Evolutionary conservation across 805 yeast species (phyloP).

Genomic region (Ogataea populi-albae): DNA sequence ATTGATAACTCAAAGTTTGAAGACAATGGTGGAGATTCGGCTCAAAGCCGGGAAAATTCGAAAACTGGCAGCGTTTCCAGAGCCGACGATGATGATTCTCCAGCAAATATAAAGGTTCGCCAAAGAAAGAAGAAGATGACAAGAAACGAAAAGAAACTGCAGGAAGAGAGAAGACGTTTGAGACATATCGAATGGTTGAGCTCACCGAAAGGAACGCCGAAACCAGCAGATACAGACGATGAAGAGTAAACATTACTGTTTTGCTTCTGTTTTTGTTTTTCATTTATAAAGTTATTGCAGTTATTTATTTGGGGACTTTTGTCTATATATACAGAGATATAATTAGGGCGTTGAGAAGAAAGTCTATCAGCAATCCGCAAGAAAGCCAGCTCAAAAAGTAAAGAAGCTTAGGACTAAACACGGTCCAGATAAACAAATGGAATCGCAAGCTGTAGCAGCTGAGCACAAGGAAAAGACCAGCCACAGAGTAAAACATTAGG

Average conservation of each 20-base stretch:
- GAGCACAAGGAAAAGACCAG: conserved; percentile 54
- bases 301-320: neutral
- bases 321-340: conserved; percentile 15
- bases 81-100: conserved; percentile 78
- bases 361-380: conserved; percentile 43
- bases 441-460: conserved; percentile 76
- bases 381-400: conserved; percentile 76
- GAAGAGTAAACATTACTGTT: too few species aligned
- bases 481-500: conserved; percentile 55
- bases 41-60: conserved; percentile 44
- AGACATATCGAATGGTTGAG: conserved; percentile 93
- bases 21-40: conserved; percentile 60
- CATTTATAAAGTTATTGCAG: conserved; percentile 6
- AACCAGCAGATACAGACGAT: conserved; percentile 89
- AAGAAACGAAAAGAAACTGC: conserved; percentile 89
- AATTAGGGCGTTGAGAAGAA: conserved; percentile 24
- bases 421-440: conserved; percentile 96
- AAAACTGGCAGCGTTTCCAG: conserved; percentile 47
- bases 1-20: conserved; percentile 80
- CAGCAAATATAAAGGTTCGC: conserved; percentile 92
- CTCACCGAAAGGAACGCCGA: conserved; percentile 97
- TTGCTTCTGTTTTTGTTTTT: too few species aligned
- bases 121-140: conserved; percentile 95
- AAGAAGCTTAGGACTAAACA: conserved; percentile 87
- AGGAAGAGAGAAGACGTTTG: conserved; percentile 90